Conservation (phyloP, 2,329 filamentous ascomycete species). For the Epichloe bromicola region DNA sequence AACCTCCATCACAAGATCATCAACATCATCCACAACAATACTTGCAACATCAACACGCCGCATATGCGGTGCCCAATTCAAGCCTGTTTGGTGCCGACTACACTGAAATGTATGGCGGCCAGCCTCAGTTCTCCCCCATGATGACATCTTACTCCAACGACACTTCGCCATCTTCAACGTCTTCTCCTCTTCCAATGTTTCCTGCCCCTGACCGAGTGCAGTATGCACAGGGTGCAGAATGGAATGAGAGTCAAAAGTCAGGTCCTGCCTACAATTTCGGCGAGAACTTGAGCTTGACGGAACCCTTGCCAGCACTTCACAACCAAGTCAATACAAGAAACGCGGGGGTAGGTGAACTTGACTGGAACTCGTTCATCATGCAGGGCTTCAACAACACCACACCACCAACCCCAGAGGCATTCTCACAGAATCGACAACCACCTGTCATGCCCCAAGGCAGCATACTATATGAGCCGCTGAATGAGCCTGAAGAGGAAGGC, state of each 20-base stretch:
- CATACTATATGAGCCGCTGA: conserved; percentile 35
- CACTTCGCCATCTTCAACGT: conserved; percentile 40
- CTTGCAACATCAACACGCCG: conserved; percentile 20
- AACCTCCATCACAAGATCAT: neutral
- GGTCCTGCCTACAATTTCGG: conserved; percentile 15
- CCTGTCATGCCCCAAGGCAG: conserved; percentile 35
- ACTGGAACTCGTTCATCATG: conserved; percentile 34
- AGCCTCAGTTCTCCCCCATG: conserved; percentile 34
- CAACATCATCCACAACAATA: conserved; percentile 8
- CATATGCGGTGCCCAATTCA: conserved; percentile 26
- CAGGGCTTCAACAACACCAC: conserved; percentile 35
- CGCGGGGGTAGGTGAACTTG: conserved; percentile 10
- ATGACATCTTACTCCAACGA: conserved; percentile 43
- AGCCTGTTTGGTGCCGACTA: conserved; percentile 24
- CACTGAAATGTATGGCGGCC: conserved; percentile 27
- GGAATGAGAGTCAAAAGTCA: conserved; percentile 21
- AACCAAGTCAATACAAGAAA: conserved; percentile 6
- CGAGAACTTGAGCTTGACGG: conserved; percentile 11
- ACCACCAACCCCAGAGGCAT: conserved; percentile 47
- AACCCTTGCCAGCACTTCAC: conserved; percentile 19
- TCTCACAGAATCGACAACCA: conserved; percentile 38
- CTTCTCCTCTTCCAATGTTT: conserved; percentile 39
- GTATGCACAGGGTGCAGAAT: conserved; percentile 27
- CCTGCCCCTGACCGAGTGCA: conserved; percentile 23
- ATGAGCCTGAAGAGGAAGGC: conserved; percentile 44